Conservation (phyloP, 371 early-diverging fungal species). For the Dichotomocladium elegans region DNA sequence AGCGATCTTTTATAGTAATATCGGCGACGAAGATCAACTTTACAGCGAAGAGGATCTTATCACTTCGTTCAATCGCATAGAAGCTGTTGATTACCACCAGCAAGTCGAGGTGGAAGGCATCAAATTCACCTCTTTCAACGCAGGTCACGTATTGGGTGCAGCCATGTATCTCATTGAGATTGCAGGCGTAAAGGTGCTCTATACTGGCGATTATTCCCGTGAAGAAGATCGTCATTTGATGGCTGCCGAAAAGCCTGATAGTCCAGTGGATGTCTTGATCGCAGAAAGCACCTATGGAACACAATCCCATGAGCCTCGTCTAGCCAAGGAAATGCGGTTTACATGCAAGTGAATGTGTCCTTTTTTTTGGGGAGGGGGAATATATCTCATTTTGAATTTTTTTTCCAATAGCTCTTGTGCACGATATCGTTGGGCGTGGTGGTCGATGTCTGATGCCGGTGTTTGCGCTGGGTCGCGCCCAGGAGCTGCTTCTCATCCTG, state of each 20-base stretch:
- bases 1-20: constrained; percentile 52
- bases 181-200: constrained; percentile 93
- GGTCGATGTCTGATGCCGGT: constrained; percentile 99
- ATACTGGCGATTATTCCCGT: constrained; percentile 99
- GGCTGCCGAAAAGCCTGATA: constrained; percentile 95
- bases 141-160: constrained; percentile 99
- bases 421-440: constrained; percentile 93
- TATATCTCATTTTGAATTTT: background rate
- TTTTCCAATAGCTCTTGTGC: constrained; percentile 59
- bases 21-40: constrained; percentile 86
- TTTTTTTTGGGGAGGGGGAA: background rate
- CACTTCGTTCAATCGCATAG: constrained; percentile 92
- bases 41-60: constrained; percentile 96
- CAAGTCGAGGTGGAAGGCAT: constrained; percentile 96
- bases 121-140: constrained; percentile 96
- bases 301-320: constrained; percentile 95
- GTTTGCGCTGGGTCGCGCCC: constrained; percentile 99
- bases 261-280: constrained; percentile 92
- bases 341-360: constrained; percentile 60
- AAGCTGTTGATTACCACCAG: constrained; percentile 98
- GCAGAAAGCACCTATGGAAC: constrained; percentile 99
- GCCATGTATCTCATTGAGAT: constrained; percentile 99
- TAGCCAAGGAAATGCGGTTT: constrained; percentile 95
- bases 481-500: constrained; percentile 97
- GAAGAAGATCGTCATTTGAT: constrained; percentile 99